Evolutionary conservation across 805 yeast species (phyloP), one percentile per base, ranked within the genome.

Genomic region (Ogataea trehalophila): DNA sequence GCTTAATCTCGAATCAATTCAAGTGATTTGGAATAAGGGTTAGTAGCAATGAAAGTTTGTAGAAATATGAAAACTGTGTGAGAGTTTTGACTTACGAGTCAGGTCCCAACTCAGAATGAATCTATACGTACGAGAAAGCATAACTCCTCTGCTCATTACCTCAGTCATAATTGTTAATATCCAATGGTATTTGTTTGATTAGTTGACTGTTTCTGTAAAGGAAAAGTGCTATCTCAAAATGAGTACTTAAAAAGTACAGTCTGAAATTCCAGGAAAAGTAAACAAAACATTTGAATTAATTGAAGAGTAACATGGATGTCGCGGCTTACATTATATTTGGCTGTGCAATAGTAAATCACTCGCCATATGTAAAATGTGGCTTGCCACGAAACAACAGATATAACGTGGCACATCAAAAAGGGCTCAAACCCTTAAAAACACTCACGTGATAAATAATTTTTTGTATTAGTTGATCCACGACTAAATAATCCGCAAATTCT

Each of bases 141-240:
- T 55, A 20, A 52, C 62, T 6, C 67, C 68, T 34, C 69, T 57
- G 17, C 49, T 41, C 22, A 48, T 41, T 8, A 59, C 61, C 5
- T 41, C 54, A 16, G 54, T 48, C 57, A 11, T 52, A 59, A 48
- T 65, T 59, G 66, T 60, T 60, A 11, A 11, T 35, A 15, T 20
- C 13, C 13, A 7, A 17, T 14, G 9, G 17, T n/a, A 6, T 35
- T n/a, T 16, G 37, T 3, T 33, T 20, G 4, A 20, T 8, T 39
- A 17, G 17, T 13, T 15, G 18, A n/a, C 22, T n/a, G 31, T 22
- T 36, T n/a, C 15, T 36, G 1, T 18, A 26, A 26, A 2, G 11
- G 9, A 26, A 3, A 11, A 26, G 9, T 37, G 31, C 11, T 9
- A 9, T 26, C 9, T 26, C 31, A 37, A 37, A 37, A 20, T 37